Base-by-base conservation (phyloP, 2,329 filamentous ascomycete genomes). In the Verticillium isaacii region DNA sequence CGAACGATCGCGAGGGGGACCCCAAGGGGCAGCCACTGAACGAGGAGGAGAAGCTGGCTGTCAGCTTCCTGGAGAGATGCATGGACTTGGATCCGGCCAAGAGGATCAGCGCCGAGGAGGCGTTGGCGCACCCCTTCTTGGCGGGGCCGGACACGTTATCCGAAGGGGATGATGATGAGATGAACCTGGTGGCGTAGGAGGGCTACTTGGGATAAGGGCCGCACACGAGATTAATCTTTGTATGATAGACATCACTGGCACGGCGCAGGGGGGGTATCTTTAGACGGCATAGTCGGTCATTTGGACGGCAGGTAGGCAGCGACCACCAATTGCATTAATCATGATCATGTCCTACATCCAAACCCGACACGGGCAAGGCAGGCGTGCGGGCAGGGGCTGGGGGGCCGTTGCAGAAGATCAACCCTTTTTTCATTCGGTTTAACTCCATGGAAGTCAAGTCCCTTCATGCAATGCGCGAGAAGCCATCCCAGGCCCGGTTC, bases 21-120 rank as follows among this genome's bases (percentile, higher is more conserved):
- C 83, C 76, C 9, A 75, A 77, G 59, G 77, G 80, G 5, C 80
- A 80, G 60, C 77, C 80, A 1, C 74, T 95, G 45, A 83, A 80
- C 0, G 76, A 80, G 0, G 89, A 92, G 29, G 92, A 95, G 77
- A 86, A 85, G 68, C 79, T 90, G 63, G 91, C 91, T 0, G 81
- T 94, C 0, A 80, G 85, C 52, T 95, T 96, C 70, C 74, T 96
- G 63, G 81, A 85, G 58, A 77, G 84, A 19, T 91, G 91, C 68
- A 83, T 96, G 72, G 91, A 95, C 61, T 79, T 93, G 57, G 91
- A 96, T 70, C 91, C 92, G 0, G 79, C 79, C 32, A 87, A 85
- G 73, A 80, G 92, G 32, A 91, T 94, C 62, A 91, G 88, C 52
- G 92, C 92, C 1, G 82, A 85, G 36, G 86, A 93, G 68, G 92